These are phyloP conservation scores for Blastobotrys ciferrii DNA, from an alignment of 1,139 yeast species.

Conservation along the genomic window DNA sequence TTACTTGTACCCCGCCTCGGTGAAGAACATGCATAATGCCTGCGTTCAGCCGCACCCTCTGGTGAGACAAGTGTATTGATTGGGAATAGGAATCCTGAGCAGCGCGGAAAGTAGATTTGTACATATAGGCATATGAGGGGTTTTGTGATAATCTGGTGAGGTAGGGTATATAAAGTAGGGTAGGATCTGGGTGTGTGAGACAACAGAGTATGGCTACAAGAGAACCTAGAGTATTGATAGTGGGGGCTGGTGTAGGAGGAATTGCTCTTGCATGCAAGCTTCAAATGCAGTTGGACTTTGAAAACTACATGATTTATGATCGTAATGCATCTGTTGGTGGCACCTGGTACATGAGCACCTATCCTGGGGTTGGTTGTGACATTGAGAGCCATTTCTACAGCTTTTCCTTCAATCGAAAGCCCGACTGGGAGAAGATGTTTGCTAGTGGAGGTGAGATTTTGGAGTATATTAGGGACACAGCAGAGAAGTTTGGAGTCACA, in stretches of 20 bases:
- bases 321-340: slow-evolving; percentile 34
- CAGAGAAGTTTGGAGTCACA: slow-evolving; percentile 25
- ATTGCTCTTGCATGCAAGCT: slow-evolving; percentile 26
- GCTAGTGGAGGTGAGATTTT: slow-evolving; percentile 28
- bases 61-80: no score
- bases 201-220: background rate
- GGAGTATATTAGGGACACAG: slow-evolving; percentile 26
- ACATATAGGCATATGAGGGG: background rate
- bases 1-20: background rate
- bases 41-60: background rate
- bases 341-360: slow-evolving; percentile 30
- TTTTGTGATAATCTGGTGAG: background rate
- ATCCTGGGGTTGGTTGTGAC: slow-evolving; percentile 34
- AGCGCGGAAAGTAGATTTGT: no score
- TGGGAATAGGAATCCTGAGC: no score
- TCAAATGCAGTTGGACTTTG: slow-evolving; percentile 37
- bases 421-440: slow-evolving; percentile 29
- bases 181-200: no score
- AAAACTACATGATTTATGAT: slow-evolving; percentile 37
- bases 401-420: slow-evolving; percentile 30
- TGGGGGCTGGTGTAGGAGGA: slow-evolving; percentile 43
- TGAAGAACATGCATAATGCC: background rate
- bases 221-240: slow-evolving; percentile 30
- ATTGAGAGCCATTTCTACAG: slow-evolving; percentile 32
- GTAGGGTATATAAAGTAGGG: no score